Evolutionary conservation across 768 basidiomycete species (phyloP), one percentile per base, ranked within the genome.

Genomic region (Termitomyces sp.): DNA sequence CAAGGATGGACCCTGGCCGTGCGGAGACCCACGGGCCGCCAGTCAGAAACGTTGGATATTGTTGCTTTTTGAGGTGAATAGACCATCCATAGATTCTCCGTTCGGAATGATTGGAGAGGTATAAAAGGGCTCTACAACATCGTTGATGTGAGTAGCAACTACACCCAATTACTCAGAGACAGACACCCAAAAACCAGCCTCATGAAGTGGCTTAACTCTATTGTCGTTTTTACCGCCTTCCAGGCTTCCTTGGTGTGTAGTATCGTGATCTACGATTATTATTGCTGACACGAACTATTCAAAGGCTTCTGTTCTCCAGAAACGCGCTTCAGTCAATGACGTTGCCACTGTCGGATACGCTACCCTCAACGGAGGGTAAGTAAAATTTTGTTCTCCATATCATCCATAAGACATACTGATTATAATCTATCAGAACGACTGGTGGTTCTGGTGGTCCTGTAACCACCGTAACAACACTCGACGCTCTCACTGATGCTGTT

Each of bases 361-460:
- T 18, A 72, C 71, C 30, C 63, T 73, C 22, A 75, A 74, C 54
- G 72, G 72, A 55, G 75, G 75, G 74, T 74, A 51, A 57, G 71
- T 58, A 31, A 6, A 24, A 2, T 39, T 45, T 53, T 1, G 7
- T 52, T 22, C 12, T 6, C 41, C 20, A 11, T 24, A 18, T 4
- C 20, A 18, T 22, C 30, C 3, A 41, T 44, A 11, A 15, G 16
- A n/a, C 16, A 18, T 3, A 27, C 45, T 61, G 6, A 60, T 55
- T n/a, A 22, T 52, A 9, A 20, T 37, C 33, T 20, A 42, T 34
- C 46, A 78, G 79, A 22, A 81, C 79, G 2, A 70, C 73, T 33
- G 79, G 78, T 18, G 79, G 79, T 36, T 73, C 71, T 37, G 79
- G 78, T 36, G 78, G 78, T 13, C 61, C 76, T 7, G 67, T 70